Evolutionary conservation across 305 asterid genomes (phyloP), one percentile per base, ranked within the genome.

Genomic region (Caryopteris hybrid): DNA sequence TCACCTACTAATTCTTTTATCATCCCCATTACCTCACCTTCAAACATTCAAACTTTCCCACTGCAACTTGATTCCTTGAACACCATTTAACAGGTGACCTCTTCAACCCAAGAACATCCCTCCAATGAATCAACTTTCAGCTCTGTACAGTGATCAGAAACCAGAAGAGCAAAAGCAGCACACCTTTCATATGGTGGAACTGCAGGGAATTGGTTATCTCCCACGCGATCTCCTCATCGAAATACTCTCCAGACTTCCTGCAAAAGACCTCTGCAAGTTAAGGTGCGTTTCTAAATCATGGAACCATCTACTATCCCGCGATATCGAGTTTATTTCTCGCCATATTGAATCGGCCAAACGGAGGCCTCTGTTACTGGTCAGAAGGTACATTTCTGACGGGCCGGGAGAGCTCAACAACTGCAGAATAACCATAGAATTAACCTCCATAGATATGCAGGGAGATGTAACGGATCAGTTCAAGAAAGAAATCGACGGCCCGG

Each of bases 271-370:
- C 61, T 81, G 86, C 79, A 77, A 59, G 50, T 61, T 73, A 76
- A 83, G 85, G 84, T 83, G 86, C 77, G 81, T 85, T 33, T 85
- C 91, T 3, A 77, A 83, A 61, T 71, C 78, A n/a, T 85, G 88
- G 91, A 50, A 41, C 13, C 27, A 27, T 1, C 69, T 85, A 10
- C 64, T 80, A 43, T 60, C 85, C 4, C 62, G 63, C 33, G 84
- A 85, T 23, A 20, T 54, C 13, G 88, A 73, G 4, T 77, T 85
- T 39, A 63, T 75, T 9, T 41, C 78, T 25, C 78, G 73, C 21
- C 86, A 85, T 10, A 27, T 72, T 0, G 64, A 73, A 16, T 23
- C 18, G 48, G 74, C 82, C 8, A 80, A 80, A 76, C 67, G 48
- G 10, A 74, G 56, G 47, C 86, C 86, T 14, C 70, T 80, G 43